A percentile compares a stretch with the other conserved stretches of the same genome.
phyloP scores from a whole-genome alignment of 306 rosid genomes.

The Alnus glutinosa region DNA sequence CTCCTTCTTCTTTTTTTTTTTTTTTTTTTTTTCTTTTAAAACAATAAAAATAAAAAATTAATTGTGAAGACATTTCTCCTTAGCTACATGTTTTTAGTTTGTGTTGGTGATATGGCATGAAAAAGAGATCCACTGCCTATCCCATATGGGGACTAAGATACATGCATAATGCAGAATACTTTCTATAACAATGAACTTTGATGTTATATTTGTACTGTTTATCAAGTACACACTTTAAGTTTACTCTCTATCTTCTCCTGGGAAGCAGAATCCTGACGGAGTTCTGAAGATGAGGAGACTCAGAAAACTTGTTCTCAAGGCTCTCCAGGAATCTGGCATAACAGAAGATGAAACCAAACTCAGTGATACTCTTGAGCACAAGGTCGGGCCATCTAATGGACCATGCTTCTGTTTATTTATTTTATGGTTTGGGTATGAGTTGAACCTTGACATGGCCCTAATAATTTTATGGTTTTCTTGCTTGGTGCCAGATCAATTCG shows the following conservation, averaged over 20 bases:
- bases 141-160: background rate
- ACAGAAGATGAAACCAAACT: slow-evolving; percentile 58
- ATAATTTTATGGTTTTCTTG: slow-evolving; percentile 5
- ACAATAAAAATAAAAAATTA: background rate
- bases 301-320: slow-evolving; percentile 58
- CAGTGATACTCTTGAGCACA: slow-evolving; percentile 49
- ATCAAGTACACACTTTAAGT: slow-evolving; percentile 3
- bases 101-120: slow-evolving; percentile 5
- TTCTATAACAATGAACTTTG: slow-evolving; percentile 7
- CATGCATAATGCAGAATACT: slow-evolving; percentile 8
- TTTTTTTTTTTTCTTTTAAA: too few relatives aligned
- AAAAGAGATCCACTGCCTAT: slow-evolving; percentile 9
- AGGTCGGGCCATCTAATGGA: slow-evolving; percentile 44
- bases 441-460: background rate
- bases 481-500: slow-evolving; percentile 65
- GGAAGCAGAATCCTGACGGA: slow-evolving; percentile 74
- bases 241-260: slow-evolving; percentile 17
- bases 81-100: slow-evolving; percentile 13
- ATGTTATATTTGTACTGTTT: background rate
- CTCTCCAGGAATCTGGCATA: slow-evolving; percentile 63
- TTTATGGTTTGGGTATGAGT: background rate
- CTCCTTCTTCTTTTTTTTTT: too few relatives aligned
- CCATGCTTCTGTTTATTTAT: slow-evolving; percentile 6
- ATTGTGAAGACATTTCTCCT: slow-evolving; percentile 10
- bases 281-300: slow-evolving; percentile 73